Conservation (phyloP, 1,284 basidiomycete genomes). For the Porodaedalea pini region DNA sequence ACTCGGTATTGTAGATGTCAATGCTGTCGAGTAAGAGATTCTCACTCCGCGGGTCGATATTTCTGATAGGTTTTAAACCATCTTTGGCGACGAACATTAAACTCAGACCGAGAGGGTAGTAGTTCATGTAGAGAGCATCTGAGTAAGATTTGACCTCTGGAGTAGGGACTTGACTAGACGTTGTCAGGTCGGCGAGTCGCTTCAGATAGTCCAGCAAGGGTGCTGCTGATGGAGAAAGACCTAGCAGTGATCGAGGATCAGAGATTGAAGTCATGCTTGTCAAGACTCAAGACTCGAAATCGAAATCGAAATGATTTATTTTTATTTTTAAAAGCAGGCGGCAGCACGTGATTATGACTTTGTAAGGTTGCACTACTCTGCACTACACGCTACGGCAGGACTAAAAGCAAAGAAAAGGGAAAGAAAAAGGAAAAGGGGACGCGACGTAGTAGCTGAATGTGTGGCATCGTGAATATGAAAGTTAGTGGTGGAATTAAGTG, state of each 20-base stretch:
- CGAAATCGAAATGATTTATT: too few relatives aligned
- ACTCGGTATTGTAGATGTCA: constrained; percentile 71
- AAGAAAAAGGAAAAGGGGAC: too few relatives aligned
- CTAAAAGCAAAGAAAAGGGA: too few relatives aligned
- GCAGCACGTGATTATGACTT: not conserved
- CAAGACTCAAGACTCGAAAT: not conserved
- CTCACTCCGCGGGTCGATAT: constrained; percentile 40
- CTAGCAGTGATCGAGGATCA: constrained; percentile 28
- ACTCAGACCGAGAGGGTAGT: constrained; percentile 73
- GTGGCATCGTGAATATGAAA: too few relatives aligned
- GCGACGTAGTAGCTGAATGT: too few relatives aligned
- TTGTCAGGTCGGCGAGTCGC: constrained; percentile 32
- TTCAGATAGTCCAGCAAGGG: constrained; percentile 43
- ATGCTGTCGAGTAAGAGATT: constrained; percentile 63
- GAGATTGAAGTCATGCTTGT: not conserved
- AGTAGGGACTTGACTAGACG: constrained; percentile 24
- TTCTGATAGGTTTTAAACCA: constrained; percentile 56
- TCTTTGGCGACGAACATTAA: constrained; percentile 61
- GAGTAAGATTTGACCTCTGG: constrained; percentile 75
- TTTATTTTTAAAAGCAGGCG: too few relatives aligned
- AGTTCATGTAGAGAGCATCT: constrained; percentile 84
- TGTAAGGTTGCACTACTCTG: too few relatives aligned
- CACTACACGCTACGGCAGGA: too few relatives aligned
- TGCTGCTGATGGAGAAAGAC: constrained; percentile 42
- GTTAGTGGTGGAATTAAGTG: too few relatives aligned